phyloP scores from a whole-genome alignment of 176 grass and related monocot species.

The maize (Zea mays) region Zm-B73-REFERENCE-NAM-5.0 NC_050100.1:215623501-215624000 shows the following conservation, averaged over 20 bases:
- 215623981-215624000: slow-evolving; percentile 21
- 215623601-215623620: slow-evolving; percentile 72
- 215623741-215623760: slow-evolving; percentile 51
- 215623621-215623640: slow-evolving; percentile 66
- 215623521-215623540: slow-evolving; percentile 69
- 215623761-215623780: slow-evolving; percentile 49
- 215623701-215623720: slow-evolving; percentile 39
- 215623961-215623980: slow-evolving; percentile 36
- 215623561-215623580: slow-evolving; percentile 46
- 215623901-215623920: no score
- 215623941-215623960: slow-evolving; percentile 43
- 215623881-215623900: no score
- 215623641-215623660: slow-evolving; percentile 63
- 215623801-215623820: slow-evolving; percentile 56
- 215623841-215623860: no score
- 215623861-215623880: no score
- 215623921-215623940: no score
- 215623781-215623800: slow-evolving; percentile 59
- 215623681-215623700: slow-evolving; percentile 73
- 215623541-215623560: slow-evolving; percentile 55
- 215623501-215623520: slow-evolving; percentile 79
- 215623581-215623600: slow-evolving; percentile 77
- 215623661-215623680: slow-evolving; percentile 79
- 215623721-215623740: slow-evolving; percentile 26
- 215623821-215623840: slow-evolving; percentile 61